Percentiles rank a stretch among this genome's conserved stretches.
Conservation (phyloP, 1,284 basidiomycete species). For the Sporisorium exsertum region DNA sequence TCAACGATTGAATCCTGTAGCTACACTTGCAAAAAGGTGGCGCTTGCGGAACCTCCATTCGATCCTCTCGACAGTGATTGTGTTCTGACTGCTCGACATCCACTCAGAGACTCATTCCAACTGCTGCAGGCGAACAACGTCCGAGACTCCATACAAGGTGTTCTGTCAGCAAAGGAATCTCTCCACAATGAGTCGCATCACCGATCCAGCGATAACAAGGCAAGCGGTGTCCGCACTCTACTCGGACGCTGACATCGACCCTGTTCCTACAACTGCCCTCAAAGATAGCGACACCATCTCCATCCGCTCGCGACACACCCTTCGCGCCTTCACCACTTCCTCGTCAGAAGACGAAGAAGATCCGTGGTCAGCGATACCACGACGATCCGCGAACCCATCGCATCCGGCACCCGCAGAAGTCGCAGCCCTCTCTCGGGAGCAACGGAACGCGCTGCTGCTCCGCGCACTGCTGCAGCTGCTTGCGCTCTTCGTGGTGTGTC, state of each 20-base stretch:
- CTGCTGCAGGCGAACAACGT: no score
- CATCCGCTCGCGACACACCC: conserved; percentile 48
- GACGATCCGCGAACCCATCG: background rate
- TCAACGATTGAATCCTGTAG: no score
- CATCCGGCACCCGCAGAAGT: background rate
- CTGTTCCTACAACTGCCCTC: background rate
- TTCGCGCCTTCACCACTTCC: conserved; percentile 33
- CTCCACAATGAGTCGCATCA: conserved; percentile 26
- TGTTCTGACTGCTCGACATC: no score
- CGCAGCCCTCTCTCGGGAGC: background rate
- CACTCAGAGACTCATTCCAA: no score
- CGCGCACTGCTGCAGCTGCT: conserved; percentile 44
- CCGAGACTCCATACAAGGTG: no score
- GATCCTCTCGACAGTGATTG: no score
- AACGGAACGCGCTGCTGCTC: conserved; percentile 48
- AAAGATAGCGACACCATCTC: conserved; percentile 34
- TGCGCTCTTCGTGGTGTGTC: conserved; percentile 54
- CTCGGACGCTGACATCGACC: background rate
- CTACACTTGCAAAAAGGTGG: no score
- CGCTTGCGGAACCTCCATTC: no score
- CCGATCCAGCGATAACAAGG: conserved; percentile 1
- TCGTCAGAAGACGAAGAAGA: conserved; percentile 21
- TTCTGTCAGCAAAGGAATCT: no score
- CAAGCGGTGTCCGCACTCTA: conserved; percentile 8
- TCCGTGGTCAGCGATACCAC: conserved; percentile 42